Evolutionary conservation across 768 basidiomycete genomes (phyloP), one percentile per base, ranked within the genome.

Genomic region (Lentinus tigrinus): DNA sequence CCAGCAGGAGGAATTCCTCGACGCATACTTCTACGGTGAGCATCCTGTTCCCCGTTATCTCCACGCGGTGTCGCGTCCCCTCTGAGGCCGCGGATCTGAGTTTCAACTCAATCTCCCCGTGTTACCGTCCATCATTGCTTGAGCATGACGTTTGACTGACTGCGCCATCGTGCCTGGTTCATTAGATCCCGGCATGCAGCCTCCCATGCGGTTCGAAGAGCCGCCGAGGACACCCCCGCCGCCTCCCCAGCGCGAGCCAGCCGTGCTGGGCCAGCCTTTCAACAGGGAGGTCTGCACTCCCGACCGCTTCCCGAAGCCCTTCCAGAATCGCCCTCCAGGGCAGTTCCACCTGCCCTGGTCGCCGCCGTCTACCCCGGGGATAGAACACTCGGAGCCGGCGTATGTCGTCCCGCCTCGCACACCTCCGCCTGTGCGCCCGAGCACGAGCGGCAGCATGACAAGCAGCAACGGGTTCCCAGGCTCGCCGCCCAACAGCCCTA

Each of bases 21-120:
- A 78, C 51, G 65, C 72, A 3, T 80, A 78, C 58, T 78, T 80
- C 52, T 67, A 67, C 61, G 76, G 78, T 74, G 64, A 56, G 67
- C 44, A 3, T 28, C 38, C 36, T 10, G 39, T 36, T 52, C 47
- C 16, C 44, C 23, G 19, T 49, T 38, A 26, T 47, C 36, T n/a
- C 34, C 36, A 8, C 31, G 43, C 24, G 19, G 13, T 42, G 14
- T 24, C 11, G 13, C 23, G 7, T 43, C 26, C 9, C 50, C 42
- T 26, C 42, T 19, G 19, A 17, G 14, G 19, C 34, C 52, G 51
- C 47, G 17, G 24, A 36, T 36, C n/a, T 36, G 21, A 42, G 27
- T 36, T 57, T 39, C 14, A 7, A 34, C 31, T 8, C 27, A 13
- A 34, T 51, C 19, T 34, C 23, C 27, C 14, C 26, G 17, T 37